A percentile compares a stretch with the other conserved stretches of the same genome.
Evolutionary conservation across 176 grass and related monocot genomes (phyloP).

Genomic region (Rhynchospora pubera): DNA sequence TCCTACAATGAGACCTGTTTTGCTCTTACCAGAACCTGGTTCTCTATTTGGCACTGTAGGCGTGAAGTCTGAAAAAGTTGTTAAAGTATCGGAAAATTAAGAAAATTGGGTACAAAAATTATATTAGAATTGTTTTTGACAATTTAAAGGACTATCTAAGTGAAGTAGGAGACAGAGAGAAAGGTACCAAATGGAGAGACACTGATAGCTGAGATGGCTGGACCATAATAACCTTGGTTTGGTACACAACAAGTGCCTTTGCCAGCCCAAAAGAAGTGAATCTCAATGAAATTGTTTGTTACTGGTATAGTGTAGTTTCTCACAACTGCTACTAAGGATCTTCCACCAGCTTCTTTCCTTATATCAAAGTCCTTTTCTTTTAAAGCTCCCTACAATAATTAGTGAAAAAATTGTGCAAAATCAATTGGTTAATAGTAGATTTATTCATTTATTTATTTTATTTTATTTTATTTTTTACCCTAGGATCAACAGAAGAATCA

Average conservation of each 20-base stretch:
- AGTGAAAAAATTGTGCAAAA: background rate
- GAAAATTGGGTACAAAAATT: background rate
- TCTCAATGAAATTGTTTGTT: constrained; percentile 75
- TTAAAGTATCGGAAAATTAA: constrained; percentile 19
- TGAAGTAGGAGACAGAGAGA: background rate
- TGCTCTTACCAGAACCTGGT: constrained; percentile 19
- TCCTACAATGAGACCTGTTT: constrained; percentile 43
- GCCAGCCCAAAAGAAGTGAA: constrained; percentile 97
- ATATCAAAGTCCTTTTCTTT: constrained; percentile 76
- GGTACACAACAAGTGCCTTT: constrained; percentile 86
- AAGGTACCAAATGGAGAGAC: constrained; percentile 37
- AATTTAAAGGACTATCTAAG: background rate
- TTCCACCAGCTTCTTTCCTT: constrained; percentile 69
- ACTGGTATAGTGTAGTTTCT: constrained; percentile 48
- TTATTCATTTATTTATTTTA: too few relatives aligned
- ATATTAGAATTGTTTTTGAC: too few relatives aligned
- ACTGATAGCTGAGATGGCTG: constrained; percentile 69
- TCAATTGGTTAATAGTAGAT: background rate
- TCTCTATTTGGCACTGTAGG: constrained; percentile 42
- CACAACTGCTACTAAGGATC: constrained; percentile 44
- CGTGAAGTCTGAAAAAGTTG: constrained; percentile 45
- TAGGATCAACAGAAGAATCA: background rate
- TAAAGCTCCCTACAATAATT: constrained; percentile 45
- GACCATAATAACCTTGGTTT: constrained; percentile 54
- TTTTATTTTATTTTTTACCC: too few relatives aligned